A percentile compares a stretch with the other conserved stretches of the same genome.
These are phyloP conservation scores for Silene vulgaris DNA, from an alignment of 179 eudicot species.

Conservation along the genomic window DNA sequence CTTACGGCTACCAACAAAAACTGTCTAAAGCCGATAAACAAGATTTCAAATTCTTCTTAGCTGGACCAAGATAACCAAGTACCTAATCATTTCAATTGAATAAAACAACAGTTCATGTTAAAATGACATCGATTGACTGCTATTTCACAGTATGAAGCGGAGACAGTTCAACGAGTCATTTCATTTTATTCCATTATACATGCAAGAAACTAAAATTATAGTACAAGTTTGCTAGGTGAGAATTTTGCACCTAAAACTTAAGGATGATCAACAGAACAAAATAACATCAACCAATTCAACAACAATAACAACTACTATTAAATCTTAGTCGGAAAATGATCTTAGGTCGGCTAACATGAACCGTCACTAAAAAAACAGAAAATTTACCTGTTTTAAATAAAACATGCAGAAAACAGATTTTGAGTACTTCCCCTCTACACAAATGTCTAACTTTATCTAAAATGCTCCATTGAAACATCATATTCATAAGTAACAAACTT, in stretches of 20 bases:
- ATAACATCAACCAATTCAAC: not conserved
- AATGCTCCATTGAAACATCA: conserved; percentile 23
- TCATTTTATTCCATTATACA: not conserved
- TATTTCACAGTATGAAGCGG: not conserved
- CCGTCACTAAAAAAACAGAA: not conserved
- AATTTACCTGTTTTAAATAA: conserved; percentile 10
- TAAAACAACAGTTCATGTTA: not conserved
- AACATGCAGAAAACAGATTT: conserved; percentile 12
- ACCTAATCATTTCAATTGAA: not conserved
- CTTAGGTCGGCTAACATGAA: conserved; percentile 10
- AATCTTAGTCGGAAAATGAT: not conserved
- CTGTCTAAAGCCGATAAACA: not conserved
- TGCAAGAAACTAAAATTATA: not conserved
- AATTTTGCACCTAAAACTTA: not conserved
- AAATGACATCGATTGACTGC: too few relatives aligned
- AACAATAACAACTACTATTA: not conserved
- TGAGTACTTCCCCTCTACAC: not conserved
- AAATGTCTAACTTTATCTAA: conserved; percentile 1
- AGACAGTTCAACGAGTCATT: not conserved
- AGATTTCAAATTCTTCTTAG: conserved; percentile 4
- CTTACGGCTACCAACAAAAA: conserved; percentile 4
- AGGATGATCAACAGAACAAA: not conserved
- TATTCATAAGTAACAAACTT: conserved; percentile 26
- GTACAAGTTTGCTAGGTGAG: not conserved
- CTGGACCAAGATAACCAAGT: not conserved